phyloP scores from a whole-genome alignment of 352 stramenopile genomes.

The Phytophthora citricola region DNA sequence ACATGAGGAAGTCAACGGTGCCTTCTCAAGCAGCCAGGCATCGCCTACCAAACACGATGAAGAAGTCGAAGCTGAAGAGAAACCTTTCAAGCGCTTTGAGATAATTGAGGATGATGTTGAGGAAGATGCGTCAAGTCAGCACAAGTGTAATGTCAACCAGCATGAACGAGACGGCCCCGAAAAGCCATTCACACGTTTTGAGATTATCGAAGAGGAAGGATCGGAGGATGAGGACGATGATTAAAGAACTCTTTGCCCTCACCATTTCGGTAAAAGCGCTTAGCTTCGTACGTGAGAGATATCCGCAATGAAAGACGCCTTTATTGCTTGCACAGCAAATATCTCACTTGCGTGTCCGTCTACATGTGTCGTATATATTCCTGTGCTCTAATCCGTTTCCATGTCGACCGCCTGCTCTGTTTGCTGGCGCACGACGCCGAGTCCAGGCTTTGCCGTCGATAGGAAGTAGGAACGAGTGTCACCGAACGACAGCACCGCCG shows the following conservation, averaged over 20 bases:
- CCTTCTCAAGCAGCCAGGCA: slow-evolving; percentile 33
- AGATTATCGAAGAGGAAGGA: slow-evolving; percentile 62
- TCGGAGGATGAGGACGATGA: slow-evolving; percentile 46
- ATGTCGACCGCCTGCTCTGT: slow-evolving; percentile 46
- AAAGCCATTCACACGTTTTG: slow-evolving; percentile 64
- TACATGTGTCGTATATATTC: slow-evolving; percentile 27
- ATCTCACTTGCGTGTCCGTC: neutral
- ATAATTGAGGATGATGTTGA: slow-evolving; percentile 64
- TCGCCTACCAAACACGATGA: slow-evolving; percentile 10
- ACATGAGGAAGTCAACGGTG: slow-evolving; percentile 70
- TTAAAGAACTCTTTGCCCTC: neutral
- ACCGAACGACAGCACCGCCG: slow-evolving; percentile 83
- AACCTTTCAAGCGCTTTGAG: slow-evolving; percentile 71
- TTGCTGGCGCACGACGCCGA: slow-evolving; percentile 64
- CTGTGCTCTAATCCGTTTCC: slow-evolving; percentile 53
- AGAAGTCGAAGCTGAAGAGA: slow-evolving; percentile 18
- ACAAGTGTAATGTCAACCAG: slow-evolving; percentile 13
- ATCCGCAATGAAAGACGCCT: slow-evolving; percentile 14
- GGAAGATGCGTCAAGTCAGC: slow-evolving; percentile 8
- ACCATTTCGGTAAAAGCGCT: neutral
- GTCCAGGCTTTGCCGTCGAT: slow-evolving; percentile 71
- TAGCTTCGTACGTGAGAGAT: slow-evolving; percentile 1
- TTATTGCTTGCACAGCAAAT: slow-evolving; percentile 20
- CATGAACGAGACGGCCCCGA: slow-evolving; percentile 6
- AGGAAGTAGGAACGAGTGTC: slow-evolving; percentile 89